Evolutionary conservation across 345 rosid genomes (phyloP), one percentile per base, ranked within the genome.

Genomic region (Brassica rapa): DNA sequence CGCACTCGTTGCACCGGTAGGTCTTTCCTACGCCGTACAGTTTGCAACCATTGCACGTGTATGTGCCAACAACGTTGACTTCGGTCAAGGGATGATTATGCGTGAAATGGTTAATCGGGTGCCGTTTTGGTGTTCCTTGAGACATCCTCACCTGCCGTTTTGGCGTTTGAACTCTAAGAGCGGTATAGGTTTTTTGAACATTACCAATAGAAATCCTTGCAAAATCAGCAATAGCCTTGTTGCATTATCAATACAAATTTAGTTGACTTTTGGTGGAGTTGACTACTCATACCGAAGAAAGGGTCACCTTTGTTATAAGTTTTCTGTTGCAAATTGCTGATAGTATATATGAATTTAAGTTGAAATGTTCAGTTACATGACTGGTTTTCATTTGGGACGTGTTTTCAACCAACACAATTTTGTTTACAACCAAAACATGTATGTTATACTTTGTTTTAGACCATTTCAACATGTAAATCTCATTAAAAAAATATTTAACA

Each of bases 21-120:
- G 71, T 66, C 21, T 21, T 51, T 53, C 85, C 63, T 0, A 5
- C 1, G 11, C 89, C 89, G 27, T 1, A 66, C 32, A 72, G 16
- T 49, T 76, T 73, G 83, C 89, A 84, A 12, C 84, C 86, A 33
- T 67, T 3, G 57, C 88, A 84, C 30, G 68, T 24, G 82, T 70
- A 86, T 25, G 76, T 70, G 23, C 32, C 15, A 19, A 30, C 51
- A n/a, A 69, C 29, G 24, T 49, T 49, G 56, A 41, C 71, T 30
- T 82, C 62, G 2, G 51, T 30, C 59, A 86, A 71, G 24, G 74
- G 77, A 67, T 86, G 86, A 55, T 8, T 25, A 62, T 86, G 87
- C 2, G 41, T 3, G 61, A 77, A 82, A 43, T 83, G 86, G n/a
- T 35, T 23, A 53, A 79, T 37, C 49, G 63, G 68, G 16, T 49